Evolutionary conservation across 768 basidiomycete species (phyloP), one percentile per base, ranked within the genome.

Genomic region (Leccinellum rugosiceps): DNA sequence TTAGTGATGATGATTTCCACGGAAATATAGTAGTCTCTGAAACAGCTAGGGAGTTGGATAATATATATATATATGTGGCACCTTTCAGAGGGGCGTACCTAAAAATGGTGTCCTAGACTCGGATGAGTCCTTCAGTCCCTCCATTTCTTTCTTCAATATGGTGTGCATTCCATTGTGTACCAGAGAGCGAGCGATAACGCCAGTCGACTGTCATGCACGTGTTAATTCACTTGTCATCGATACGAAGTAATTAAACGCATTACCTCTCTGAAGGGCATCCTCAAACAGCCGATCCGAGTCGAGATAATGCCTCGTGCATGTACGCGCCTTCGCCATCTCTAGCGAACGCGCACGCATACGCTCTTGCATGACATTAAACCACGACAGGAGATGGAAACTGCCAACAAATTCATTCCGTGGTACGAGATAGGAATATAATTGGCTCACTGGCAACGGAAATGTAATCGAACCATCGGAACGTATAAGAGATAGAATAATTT

Each of bases 321-420:
- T 11, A 15, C 21, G 11, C 6, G 52, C 38, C 31, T 17, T n/a
- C 6, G 3, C 25, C 48, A 54, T 53, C 6, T 51, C n/a, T 58
- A 48, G 30, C 8, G 9, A 13, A 17, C 13, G 38, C 55, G 4
- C 10, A 17, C 15, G 17, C 19, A 7, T 26, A 21, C 26, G 13
- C 10, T 38, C 14, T 60, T 60, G 4, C 53, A 57, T 4, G 51
- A 52, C 59, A 60, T 60, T 2, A 15, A 60, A 41, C 55, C 58
- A 59, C 5, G 51, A 44, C 7, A 56, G 58, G 28, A 59, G 55
- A 21, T 19, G 11, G 19, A 57, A 13, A 59, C 58, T 59, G 3
- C 10, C 4, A n/a, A 21, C 21, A 28, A 11, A 19, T 10, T 32
- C 19, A 25, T 26, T 13, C 28, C 23, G 32, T n/a, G 6, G 28